Percentiles rank a stretch among this genome's conserved stretches.
Conservation (phyloP, 2,329 filamentous ascomycete species). For the Phoma sp. region DNA sequence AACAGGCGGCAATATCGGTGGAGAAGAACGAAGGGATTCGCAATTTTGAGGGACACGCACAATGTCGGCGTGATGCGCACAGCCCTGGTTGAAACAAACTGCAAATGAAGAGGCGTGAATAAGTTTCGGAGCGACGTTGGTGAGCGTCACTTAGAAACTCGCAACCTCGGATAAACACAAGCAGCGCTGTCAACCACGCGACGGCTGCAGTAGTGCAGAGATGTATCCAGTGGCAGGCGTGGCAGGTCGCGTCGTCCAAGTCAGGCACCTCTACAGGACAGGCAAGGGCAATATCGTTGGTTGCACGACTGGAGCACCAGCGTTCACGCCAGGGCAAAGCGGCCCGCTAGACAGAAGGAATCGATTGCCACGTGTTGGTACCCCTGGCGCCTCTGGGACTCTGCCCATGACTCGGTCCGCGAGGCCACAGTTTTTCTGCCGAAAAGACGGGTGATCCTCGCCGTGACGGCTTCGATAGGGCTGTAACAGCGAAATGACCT, state of each 20-base stretch:
- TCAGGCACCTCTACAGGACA: conserved; percentile 5
- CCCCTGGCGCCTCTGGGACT: conserved; percentile 33
- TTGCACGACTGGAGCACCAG: conserved; percentile 21
- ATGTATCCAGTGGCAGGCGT: conserved; percentile 4
- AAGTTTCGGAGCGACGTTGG: conserved; percentile 27
- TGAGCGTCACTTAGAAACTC: conserved; percentile 17
- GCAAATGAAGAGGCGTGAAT: conserved; percentile 24
- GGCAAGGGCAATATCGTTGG: conserved; percentile 12
- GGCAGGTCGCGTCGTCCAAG: conserved; percentile 3
- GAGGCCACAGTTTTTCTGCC: conserved; percentile 26
- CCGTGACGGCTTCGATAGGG: conserved; percentile 17
- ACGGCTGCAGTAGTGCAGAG: conserved; percentile 24
- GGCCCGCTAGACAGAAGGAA: conserved; percentile 39
- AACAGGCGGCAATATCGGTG: conserved; percentile 36
- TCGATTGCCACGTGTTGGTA: conserved; percentile 42
- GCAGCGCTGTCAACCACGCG: conserved; percentile 22
- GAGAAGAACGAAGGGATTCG: conserved; percentile 22
- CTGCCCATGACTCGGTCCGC: conserved; percentile 36
- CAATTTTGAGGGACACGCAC: conserved; percentile 20
- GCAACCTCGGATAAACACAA: conserved; percentile 21
- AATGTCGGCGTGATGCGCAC: conserved; percentile 31
- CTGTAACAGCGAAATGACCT: conserved; percentile 20
- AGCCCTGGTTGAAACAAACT: conserved; percentile 35
- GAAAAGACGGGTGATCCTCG: conserved; percentile 34
- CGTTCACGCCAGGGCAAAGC: conserved; percentile 39